These are phyloP conservation scores for Colletotrichum scovillei DNA, from an alignment of 2,329 filamentous ascomycete species.

Conservation along the genomic window DNA sequence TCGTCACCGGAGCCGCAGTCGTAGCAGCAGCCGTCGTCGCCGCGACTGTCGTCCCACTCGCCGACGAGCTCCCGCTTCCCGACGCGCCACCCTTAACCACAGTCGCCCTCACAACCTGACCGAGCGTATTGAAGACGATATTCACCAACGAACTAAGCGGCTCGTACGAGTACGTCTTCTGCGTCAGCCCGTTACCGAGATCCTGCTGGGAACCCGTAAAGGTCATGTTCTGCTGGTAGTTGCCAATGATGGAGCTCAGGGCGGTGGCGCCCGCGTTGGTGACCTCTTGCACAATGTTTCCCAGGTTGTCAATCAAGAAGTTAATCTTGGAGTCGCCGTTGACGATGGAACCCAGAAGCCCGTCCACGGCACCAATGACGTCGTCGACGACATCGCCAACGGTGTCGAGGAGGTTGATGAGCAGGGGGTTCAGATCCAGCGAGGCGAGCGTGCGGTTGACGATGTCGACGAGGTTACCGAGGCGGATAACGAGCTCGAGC, in stretches of 20 bases:
- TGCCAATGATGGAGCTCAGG: slow-evolving; percentile 66
- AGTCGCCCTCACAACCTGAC: slow-evolving; percentile 64
- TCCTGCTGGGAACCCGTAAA: slow-evolving; percentile 47
- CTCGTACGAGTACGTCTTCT: slow-evolving; percentile 65
- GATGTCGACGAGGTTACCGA: slow-evolving; percentile 70
- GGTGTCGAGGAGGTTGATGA: slow-evolving; percentile 66
- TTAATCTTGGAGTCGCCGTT: slow-evolving; percentile 65
- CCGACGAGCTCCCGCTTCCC: slow-evolving; percentile 18
- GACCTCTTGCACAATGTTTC: slow-evolving; percentile 72
- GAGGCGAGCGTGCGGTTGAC: slow-evolving; percentile 70
- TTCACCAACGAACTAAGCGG: slow-evolving; percentile 63
- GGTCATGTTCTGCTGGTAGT: slow-evolving; percentile 70
- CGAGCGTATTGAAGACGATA: slow-evolving; percentile 65
- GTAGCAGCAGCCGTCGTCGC: slow-evolving; percentile 16
- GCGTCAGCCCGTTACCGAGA: slow-evolving; percentile 50
- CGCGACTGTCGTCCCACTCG: slow-evolving; percentile 17
- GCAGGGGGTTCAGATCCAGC: slow-evolving; percentile 70
- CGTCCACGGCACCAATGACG: slow-evolving; percentile 68
- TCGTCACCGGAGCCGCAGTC: slow-evolving; percentile 7
- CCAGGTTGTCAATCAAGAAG: slow-evolving; percentile 70
- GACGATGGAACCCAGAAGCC: slow-evolving; percentile 68
- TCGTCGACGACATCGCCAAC: slow-evolving; percentile 62
- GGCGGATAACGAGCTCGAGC: slow-evolving; percentile 68
- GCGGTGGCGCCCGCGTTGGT: slow-evolving; percentile 55
- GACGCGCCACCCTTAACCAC: slow-evolving; percentile 42